phyloP scores from a whole-genome alignment of 164 flowering plant genomes.

The Umbellularia californica region DNA sequence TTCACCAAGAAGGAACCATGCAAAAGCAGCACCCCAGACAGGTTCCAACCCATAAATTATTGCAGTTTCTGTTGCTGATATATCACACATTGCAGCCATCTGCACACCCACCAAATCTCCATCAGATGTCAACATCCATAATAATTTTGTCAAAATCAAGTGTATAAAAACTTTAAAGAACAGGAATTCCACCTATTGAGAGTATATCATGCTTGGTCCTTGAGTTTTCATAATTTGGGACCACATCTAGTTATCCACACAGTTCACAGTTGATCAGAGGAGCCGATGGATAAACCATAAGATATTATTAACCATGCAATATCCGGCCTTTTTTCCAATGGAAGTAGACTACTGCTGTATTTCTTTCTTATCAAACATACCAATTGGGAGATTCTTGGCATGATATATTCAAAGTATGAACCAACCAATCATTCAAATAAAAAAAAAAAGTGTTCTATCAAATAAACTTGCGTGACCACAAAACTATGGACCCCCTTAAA shows the following conservation, averaged over 20 bases:
- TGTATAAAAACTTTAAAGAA: background rate
- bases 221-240: too few relatives aligned
- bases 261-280: background rate
- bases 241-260: background rate
- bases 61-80: slow-evolving; percentile 87
- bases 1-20: slow-evolving; percentile 90
- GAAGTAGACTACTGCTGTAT: background rate
- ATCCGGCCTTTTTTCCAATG: background rate
- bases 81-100: slow-evolving; percentile 85
- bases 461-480: background rate
- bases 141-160: background rate
- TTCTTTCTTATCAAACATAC: background rate
- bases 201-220: background rate
- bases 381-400: background rate
- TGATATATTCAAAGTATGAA: background rate
- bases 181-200: background rate
- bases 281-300: background rate
- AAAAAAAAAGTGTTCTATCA: background rate
- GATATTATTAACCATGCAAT: background rate
- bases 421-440: too few relatives aligned
- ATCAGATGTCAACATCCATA: background rate
- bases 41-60: slow-evolving; percentile 85
- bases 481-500: background rate
- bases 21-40: slow-evolving; percentile 94
- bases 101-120: slow-evolving; percentile 16